phyloP scores from a whole-genome alignment of 2,329 filamentous ascomycete genomes.

The Claviceps paspali region DNA sequence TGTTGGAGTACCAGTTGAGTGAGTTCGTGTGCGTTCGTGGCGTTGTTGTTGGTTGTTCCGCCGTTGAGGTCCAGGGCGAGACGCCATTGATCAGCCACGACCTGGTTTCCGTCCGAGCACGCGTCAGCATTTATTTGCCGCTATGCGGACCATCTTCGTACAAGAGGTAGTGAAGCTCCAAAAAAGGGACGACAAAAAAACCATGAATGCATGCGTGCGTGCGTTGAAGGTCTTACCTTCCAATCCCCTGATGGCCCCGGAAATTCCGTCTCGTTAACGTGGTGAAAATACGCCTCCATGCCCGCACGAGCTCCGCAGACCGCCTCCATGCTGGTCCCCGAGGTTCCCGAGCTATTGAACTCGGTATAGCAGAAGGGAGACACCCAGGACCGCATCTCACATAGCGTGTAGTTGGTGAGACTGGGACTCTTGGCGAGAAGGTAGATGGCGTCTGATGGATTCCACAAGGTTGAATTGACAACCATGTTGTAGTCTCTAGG shows the following conservation, averaged over 20 bases:
- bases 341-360: conserved; percentile 38
- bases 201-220: too few relatives aligned
- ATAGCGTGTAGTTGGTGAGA: conserved; percentile 45
- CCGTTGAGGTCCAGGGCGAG: conserved; percentile 39
- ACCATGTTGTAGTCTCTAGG: conserved; percentile 54
- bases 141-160: too few relatives aligned
- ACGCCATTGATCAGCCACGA: conserved; percentile 38
- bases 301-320: conserved; percentile 45
- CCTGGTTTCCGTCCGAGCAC: conserved; percentile 12
- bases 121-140: not conserved
- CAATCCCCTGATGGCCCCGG: conserved; percentile 30
- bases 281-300: conserved; percentile 35
- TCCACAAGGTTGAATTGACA: conserved; percentile 32
- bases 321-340: conserved; percentile 43
- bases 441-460: conserved; percentile 40
- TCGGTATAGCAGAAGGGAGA: conserved; percentile 52
- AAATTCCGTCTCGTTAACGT: conserved; percentile 14
- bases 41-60: conserved; percentile 38
- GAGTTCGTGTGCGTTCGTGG: conserved; percentile 40
- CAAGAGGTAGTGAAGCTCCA: too few relatives aligned
- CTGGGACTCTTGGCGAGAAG: conserved; percentile 38
- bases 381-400: conserved; percentile 47
- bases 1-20: conserved; percentile 34
- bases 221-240: too few relatives aligned
- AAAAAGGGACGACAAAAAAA: too few relatives aligned